Evolutionary conservation across 176 grass and related monocot genomes (phyloP).

Genomic region (Saccharum officinarum): DNA sequence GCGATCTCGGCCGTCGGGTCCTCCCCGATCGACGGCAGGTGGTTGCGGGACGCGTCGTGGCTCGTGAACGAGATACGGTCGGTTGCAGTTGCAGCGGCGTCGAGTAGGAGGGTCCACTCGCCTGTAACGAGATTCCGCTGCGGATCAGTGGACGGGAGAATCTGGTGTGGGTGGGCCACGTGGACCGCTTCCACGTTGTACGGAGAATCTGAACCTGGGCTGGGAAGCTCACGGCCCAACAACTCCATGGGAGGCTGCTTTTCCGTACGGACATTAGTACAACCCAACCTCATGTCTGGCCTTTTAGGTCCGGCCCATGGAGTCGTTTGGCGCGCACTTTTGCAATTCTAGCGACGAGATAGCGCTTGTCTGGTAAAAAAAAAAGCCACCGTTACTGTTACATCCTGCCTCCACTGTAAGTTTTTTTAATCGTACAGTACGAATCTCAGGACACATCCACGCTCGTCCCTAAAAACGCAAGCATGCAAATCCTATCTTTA

Average conservation of each 20-base stretch:
- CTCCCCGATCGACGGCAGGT: background rate
- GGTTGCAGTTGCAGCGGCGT: background rate
- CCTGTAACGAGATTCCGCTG: conserved; percentile 5
- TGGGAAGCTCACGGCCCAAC: background rate
- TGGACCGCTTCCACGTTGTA: background rate
- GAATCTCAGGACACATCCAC: too few relatives aligned
- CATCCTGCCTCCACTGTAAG: too few relatives aligned
- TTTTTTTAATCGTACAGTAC: too few relatives aligned
- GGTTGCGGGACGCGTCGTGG: background rate
- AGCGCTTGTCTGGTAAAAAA: too few relatives aligned
- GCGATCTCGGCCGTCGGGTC: background rate
- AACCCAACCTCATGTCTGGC: too few relatives aligned
- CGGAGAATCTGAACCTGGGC: background rate
- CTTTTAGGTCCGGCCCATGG: background rate
- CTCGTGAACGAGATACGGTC: too few relatives aligned
- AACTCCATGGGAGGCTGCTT: too few relatives aligned
- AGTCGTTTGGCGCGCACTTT: background rate
- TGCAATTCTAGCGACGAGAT: background rate
- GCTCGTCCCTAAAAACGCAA: too few relatives aligned
- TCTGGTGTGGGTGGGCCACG: background rate
- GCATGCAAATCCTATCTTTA: too few relatives aligned
- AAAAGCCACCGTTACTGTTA: too few relatives aligned
- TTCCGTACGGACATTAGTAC: too few relatives aligned
- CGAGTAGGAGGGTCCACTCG: background rate
- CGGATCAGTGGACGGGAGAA: background rate